These are phyloP conservation scores for Vitis labrusca DNA, from an alignment of 164 flowering plant species.

Conservation along the genomic window DNA sequence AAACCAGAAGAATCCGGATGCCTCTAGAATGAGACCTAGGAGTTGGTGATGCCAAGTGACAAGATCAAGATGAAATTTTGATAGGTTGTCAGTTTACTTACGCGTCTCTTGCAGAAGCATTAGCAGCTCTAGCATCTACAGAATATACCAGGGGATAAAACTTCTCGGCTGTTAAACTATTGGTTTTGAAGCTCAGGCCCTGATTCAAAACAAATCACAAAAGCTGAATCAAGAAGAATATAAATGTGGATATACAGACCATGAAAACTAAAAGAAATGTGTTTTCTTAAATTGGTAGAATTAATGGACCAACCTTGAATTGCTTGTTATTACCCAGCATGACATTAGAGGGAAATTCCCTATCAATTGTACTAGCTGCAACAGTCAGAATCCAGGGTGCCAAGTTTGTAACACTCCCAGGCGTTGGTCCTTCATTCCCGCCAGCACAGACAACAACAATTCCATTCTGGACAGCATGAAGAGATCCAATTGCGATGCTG, in stretches of 20 bases:
- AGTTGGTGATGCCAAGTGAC: too few species aligned
- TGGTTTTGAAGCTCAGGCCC: slow-evolving; percentile 2
- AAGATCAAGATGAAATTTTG: background rate
- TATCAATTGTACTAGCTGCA: too few species aligned
- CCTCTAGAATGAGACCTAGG: background rate
- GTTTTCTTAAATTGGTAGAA: too few species aligned
- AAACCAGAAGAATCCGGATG: too few species aligned
- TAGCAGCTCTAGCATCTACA: too few species aligned
- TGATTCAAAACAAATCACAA: background rate
- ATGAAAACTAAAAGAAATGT: too few species aligned
- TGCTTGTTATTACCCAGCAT: background rate
- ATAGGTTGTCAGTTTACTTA: background rate
- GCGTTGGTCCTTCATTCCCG: slow-evolving; percentile 14
- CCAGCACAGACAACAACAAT: slow-evolving; percentile 21
- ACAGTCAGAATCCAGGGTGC: slow-evolving; percentile 26
- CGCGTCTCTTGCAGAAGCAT: background rate
- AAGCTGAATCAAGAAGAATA: background rate
- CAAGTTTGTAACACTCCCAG: slow-evolving; percentile 3
- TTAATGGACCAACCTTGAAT: too few species aligned
- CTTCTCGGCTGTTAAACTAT: background rate
- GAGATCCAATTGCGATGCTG: slow-evolving; percentile 17
- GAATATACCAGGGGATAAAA: background rate
- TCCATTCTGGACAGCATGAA: slow-evolving; percentile 26
- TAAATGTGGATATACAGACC: too few species aligned
- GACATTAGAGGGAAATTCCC: too few species aligned